Percentiles rank a stretch among this genome's conserved stretches.
Evolutionary conservation across 2,329 filamentous ascomycete species (phyloP).

Genomic region (Tolypocladium album): DNA sequence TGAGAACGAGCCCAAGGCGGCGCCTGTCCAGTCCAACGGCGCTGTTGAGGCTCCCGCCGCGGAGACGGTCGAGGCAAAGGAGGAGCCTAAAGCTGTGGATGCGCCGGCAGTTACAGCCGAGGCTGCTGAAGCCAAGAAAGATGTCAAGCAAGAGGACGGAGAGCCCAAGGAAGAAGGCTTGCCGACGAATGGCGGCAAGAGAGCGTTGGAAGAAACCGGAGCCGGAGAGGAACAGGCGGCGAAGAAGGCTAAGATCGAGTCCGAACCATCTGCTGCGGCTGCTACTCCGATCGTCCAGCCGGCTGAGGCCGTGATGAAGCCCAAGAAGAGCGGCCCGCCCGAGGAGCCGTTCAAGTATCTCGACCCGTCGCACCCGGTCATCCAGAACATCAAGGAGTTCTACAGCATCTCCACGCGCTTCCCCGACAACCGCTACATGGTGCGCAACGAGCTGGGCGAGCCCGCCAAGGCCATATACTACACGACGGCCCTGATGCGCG

Average conservation of each 20-base stretch:
- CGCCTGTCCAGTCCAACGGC: constrained; percentile 2
- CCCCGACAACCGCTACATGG: constrained; percentile 86
- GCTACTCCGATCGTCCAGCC: constrained; percentile 3
- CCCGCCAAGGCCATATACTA: constrained; percentile 96
- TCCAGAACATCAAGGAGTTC: constrained; percentile 69
- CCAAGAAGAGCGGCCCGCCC: constrained; percentile 40
- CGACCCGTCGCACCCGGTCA: constrained; percentile 59
- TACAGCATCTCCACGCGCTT: constrained; percentile 79
- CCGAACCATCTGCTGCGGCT: constrained; percentile 6
- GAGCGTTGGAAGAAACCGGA: constrained; percentile 19
- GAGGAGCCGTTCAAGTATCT: constrained; percentile 97
- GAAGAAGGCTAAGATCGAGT: constrained; percentile 38
- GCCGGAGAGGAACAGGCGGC: constrained; percentile 27
- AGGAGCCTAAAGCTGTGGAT: not conserved
- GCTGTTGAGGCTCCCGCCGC: constrained; percentile 1
- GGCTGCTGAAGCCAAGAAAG: constrained; percentile 14
- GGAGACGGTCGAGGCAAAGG: constrained; percentile 13
- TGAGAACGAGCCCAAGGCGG: constrained; percentile 44
- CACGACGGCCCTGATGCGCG: constrained; percentile 71
- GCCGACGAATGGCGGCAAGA: constrained; percentile 21
- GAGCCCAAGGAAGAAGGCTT: constrained; percentile 10
- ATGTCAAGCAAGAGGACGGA: constrained; percentile 19
- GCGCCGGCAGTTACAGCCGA: constrained; percentile 5
- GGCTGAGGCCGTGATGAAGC: constrained; percentile 18
- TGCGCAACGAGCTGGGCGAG: constrained; percentile 81